Conservation (phyloP, 805 yeast species). For the Barnettozyma sucrosica region DNA sequence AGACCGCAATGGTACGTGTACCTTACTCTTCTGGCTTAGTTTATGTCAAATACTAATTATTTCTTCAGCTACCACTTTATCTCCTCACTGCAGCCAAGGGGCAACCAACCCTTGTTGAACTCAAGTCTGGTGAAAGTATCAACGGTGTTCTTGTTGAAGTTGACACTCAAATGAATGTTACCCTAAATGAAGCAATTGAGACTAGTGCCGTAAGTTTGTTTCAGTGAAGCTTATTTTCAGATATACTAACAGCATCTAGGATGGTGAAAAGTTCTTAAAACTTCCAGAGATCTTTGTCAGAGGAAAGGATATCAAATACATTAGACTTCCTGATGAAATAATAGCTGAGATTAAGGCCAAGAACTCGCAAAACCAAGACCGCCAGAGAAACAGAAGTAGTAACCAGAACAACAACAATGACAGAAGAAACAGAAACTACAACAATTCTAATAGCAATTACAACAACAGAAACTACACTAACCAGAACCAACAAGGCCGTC, state of each 20-base stretch:
- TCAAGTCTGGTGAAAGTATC: slow-evolving; percentile 85
- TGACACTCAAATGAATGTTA: slow-evolving; percentile 94
- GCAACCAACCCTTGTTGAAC: slow-evolving; percentile 79
- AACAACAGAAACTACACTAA: slow-evolving; percentile 23
- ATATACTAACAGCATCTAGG: slow-evolving; percentile 21
- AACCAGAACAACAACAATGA: slow-evolving; percentile 28
- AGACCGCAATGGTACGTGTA: neutral
- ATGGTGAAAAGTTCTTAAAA: slow-evolving; percentile 57
- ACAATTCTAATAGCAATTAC: slow-evolving; percentile 26
- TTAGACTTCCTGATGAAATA: slow-evolving; percentile 69
- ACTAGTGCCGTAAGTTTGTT: slow-evolving; percentile 37
- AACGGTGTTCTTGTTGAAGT: slow-evolving; percentile 81
- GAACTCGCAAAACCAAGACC: slow-evolving; percentile 44
- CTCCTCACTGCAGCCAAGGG: slow-evolving; percentile 87
- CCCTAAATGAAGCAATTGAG: slow-evolving; percentile 70
- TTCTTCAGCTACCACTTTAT: slow-evolving; percentile 74
- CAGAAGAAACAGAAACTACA: slow-evolving; percentile 28
- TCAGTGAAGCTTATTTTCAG: neutral
- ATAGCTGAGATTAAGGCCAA: slow-evolving; percentile 74
- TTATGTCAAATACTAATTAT: neutral
- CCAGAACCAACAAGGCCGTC: slow-evolving; percentile 8
- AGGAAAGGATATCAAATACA: slow-evolving; percentile 77
- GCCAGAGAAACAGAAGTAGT: slow-evolving; percentile 37
- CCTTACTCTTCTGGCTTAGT: neutral
- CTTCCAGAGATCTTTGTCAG: slow-evolving; percentile 73